Base-by-base conservation (phyloP, 768 basidiomycete genomes). In the Tephrocybe sp. region DNA sequence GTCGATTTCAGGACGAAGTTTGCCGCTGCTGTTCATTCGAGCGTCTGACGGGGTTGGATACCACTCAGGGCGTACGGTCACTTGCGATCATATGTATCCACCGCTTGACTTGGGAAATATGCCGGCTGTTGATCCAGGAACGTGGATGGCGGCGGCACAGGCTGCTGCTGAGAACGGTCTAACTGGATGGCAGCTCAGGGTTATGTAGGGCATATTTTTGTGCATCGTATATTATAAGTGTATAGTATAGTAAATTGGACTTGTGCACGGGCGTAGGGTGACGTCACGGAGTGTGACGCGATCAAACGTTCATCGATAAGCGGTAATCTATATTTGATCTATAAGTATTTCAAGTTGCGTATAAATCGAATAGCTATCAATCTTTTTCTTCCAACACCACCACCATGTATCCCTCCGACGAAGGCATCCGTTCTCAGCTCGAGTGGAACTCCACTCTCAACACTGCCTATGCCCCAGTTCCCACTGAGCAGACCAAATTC, bases 371-470 rank as follows among this genome's bases (percentile, higher is more conserved):
- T 45, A 45, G 31, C 34, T 56, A 53, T 53, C 52, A 53, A 44
- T 56, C 60, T 59, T 55, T 60, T 54, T 43, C 56, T 40, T 58
- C 53, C 56, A 34, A 41, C 44, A 48, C 55, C 50, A 28, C 56
- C 58, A 69, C 53, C 61, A 83, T 85, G 83, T 82, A 74, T 63
- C 75, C 76, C 49, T 66, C 71, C 55, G 79, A 82, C 57, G 78
- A 78, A 38, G 56, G 58, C 38, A 79, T 84, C 63, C 80, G 82
- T 56, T 89, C 88, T 57, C 92, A 94, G 68, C 84, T 98, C 68
- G 88, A 93, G 70, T 98, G 96, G 96, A 86, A 87, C 63, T 85
- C 94, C 40, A 81, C 79, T 54, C 78, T 98, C 64, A 85, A 77
- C 70, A 86, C 92, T 39, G 72, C 82, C 47, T 79, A 82, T 54